Base-by-base conservation (phyloP, 1,139 yeast species). In the Suhomyces choctaworum region DNA sequence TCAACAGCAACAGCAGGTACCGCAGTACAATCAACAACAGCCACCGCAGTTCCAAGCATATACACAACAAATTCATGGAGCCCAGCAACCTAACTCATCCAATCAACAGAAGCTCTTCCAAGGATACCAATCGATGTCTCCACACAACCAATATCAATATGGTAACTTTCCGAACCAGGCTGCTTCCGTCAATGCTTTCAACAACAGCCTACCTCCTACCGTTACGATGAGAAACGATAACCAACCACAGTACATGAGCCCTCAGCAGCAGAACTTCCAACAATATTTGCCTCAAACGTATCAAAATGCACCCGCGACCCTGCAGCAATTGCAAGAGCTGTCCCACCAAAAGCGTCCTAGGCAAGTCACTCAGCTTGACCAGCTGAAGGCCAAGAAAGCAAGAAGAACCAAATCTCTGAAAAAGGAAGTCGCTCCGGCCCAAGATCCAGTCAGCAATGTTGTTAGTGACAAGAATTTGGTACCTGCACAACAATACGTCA, bases 401-500 rank as follows among this genome's bases (percentile, higher is more conserved):
- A 8, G 7, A 17, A 6, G 20, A 7, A 17, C 7, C 8, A 8
- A 8, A 7, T 8, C 6, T 7, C 6, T 6, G 20, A 17, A 17
- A 8, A n/a, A n/a, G n/a, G n/a, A n/a, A n/a, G n/a, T n/a, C n/a
- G n/a, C n/a, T n/a, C n/a, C n/a, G n/a, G n/a, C n/a, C n/a, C n/a
- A n/a, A n/a, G 20, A 17, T 8, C 20, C 20, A 6, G 20, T 17
- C 6, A 17, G 20, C 8, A 17, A 6, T 17, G 16, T 11, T 11
- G 9, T 31, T 28, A 22, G 22, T 14, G 32, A 29, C 11, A 34
- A 31, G n/a, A 51, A 52, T 29, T 51, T 70, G 29, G 67, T 72
- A 14, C 66, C 77, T 4, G 73, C 71, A 0, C 76, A 70, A 42
- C 76, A 71, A 36, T 59, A 67, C 26, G 66, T 66, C 14, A 66